Evolutionary conservation across 208 protist genomes (phyloP).

Genomic region (Trypanosoma theileri): DNA sequence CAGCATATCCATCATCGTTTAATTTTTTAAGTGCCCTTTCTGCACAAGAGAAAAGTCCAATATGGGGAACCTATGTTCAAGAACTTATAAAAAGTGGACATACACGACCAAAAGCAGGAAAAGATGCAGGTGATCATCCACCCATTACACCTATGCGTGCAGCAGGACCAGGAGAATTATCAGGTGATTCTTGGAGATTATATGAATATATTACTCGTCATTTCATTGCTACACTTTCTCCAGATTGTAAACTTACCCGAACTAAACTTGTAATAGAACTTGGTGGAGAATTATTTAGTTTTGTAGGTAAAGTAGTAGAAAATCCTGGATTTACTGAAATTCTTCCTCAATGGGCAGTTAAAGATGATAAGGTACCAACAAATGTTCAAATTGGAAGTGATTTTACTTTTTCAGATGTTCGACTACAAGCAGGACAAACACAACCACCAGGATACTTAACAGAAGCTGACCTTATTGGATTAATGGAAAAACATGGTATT

Average conservation of each 20-base stretch:
- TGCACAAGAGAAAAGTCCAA: slow-evolving; percentile 48
- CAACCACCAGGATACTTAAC: slow-evolving; percentile 94
- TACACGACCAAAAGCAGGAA: slow-evolving; percentile 76
- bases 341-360: slow-evolving; percentile 67
- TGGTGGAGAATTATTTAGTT: slow-evolving; percentile 73
- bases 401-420: slow-evolving; percentile 78
- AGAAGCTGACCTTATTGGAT: slow-evolving; percentile 97
- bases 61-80: slow-evolving; percentile 79
- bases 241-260: slow-evolving; percentile 67
- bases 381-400: slow-evolving; percentile 64
- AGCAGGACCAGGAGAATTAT: slow-evolving; percentile 61
- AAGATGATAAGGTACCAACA: slow-evolving; percentile 78
- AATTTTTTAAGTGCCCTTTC: slow-evolving; percentile 69
- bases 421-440: slow-evolving; percentile 83
- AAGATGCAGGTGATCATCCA: slow-evolving; percentile 90
- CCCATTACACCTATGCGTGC: slow-evolving; percentile 90
- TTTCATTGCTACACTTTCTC: slow-evolving; percentile 87
- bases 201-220: slow-evolving; percentile 91
- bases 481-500: slow-evolving; percentile 98
- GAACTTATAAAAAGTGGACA: slow-evolving; percentile 60
- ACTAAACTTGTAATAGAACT: slow-evolving; percentile 83
- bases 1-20: slow-evolving; percentile 91
- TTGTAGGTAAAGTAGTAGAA: slow-evolving; percentile 72
- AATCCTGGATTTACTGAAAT: slow-evolving; percentile 85
- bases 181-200: slow-evolving; percentile 81